Base-by-base conservation (phyloP, 1,284 basidiomycete genomes). In the Tranzscheliella williamsii region DNA sequence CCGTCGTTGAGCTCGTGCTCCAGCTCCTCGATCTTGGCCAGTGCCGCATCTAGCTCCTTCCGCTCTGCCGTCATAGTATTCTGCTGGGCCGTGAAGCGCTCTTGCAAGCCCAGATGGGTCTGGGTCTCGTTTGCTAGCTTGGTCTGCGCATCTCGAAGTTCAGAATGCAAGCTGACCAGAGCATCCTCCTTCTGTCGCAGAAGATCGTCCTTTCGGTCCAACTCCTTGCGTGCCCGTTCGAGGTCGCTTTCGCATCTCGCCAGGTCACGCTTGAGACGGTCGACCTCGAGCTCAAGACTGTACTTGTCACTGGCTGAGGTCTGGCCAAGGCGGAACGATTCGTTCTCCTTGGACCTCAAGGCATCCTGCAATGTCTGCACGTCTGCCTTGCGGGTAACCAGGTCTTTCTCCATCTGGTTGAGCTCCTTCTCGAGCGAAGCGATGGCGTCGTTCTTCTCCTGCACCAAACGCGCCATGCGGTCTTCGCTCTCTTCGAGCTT, bases 221-320 rank as follows among this genome's bases (percentile, higher is more conserved):
- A 78, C 38, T 92, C 90, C 52, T 85, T 84, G 40, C 88, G 82
- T 2, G 87, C 84, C 12, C 87, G 84, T 13, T 84, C 79, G 7
- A 95, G 82, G 43, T 95, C 90, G 58, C 87, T 86, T 70, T 94
- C 90, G 11, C 87, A 82, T 6, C 87, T 81, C 60, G 86, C 85
- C 18, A 95, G 75, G 75, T 97, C 94, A 24, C 92, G 84, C 74
- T 88, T 87, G 38, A 94, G 81, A 2, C 91, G 82, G 67, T 96
- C 93, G 4, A 91, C 83, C 78, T 97, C 93, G 21, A 96, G 84
- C 77, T 95, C 89, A 30, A 97, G 80, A 30, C 89, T 89, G 81
- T 91, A 90, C 46, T 86, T 83, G 37, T 91, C 88, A 9, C 86
- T 87, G 1, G 87, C 87, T 67, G 88, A 87, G 23, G 86, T 83